Base-by-base conservation (phyloP, 1,284 basidiomycete species). In the Trichosporon inkin region DNA sequence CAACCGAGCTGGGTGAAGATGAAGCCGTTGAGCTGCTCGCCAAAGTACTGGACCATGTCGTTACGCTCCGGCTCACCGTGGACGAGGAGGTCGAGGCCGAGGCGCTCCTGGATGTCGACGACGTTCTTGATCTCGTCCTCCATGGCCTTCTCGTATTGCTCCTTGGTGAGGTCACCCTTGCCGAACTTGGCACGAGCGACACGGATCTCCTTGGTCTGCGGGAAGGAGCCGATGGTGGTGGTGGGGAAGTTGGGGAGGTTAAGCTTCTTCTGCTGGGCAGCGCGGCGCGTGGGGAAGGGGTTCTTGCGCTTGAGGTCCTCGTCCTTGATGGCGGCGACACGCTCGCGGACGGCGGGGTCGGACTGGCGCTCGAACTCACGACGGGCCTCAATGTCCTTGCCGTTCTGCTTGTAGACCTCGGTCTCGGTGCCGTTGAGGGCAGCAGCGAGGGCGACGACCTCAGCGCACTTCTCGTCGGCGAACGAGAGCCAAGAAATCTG, bases 21-120 rank as follows among this genome's bases (percentile, higher is more conserved):
- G 78, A 99, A 98, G 70, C 96, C 96, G 65, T 87, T 84, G 71
- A 99, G 84, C 75, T 88, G 90, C 82, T 99, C 96, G 75, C 96
- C 96, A 73, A 99, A 99, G 88, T 99, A 99, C 82, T 97, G 92
- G 63, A 97, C 92, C 94, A 97, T 97, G 85, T 98, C 94, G 81
- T 97, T 97, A 75, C 94, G 88, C 84, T 98, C 94, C 60, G 96
- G 90, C 82, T 99, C 96, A 76, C 96, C 96, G 82, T 99, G 96
- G 68, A 99, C 96, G 72, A 99, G 86, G 65, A 99, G 86, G 81
- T 99, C 96, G 68, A 99, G 87, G 72, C 90, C 94, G 68, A 94
- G 85, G 78, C 86, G 87, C 84, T 99, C 95, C 81, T 99, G 96
- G 89, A 96, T 92, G 70, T 87, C 84, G 69, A 99, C 94, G 67